These are phyloP conservation scores for Calycina marina DNA, from an alignment of 2,329 filamentous ascomycete genomes.

Conservation along the genomic window DNA sequence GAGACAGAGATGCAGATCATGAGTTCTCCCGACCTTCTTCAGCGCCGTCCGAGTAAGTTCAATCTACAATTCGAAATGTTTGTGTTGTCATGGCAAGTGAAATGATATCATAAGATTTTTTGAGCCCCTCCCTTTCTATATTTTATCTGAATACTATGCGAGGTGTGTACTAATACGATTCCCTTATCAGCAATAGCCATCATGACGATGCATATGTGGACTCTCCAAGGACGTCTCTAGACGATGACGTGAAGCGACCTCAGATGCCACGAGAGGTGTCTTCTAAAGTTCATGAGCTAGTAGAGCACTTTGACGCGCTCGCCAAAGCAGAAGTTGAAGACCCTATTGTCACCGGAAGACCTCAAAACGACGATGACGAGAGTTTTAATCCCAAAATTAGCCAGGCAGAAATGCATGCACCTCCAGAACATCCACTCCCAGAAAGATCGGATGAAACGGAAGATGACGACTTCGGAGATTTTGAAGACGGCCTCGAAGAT, in stretches of 20 bases:
- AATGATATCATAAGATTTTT: neutral
- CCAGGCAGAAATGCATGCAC: neutral
- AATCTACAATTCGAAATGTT: neutral
- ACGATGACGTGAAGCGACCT: constrained; percentile 17
- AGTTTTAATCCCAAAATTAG: neutral
- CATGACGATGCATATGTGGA: constrained; percentile 16
- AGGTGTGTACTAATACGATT: neutral
- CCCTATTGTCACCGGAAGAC: constrained; percentile 1
- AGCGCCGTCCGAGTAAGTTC: constrained; percentile 15
- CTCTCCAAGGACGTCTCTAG: constrained; percentile 21
- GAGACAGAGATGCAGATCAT: neutral
- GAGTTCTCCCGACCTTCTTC: constrained; percentile 17
- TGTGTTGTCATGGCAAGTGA: too few species aligned
- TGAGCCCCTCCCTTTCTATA: neutral
- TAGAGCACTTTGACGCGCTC: constrained; percentile 17
- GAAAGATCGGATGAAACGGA: neutral
- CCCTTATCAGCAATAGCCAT: constrained; percentile 10
- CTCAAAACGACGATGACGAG: constrained; percentile 3
- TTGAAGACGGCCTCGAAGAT: constrained; percentile 21
- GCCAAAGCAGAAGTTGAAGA: constrained; percentile 9
- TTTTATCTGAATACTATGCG: neutral
- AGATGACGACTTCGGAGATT: constrained; percentile 25
- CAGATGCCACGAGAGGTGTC: constrained; percentile 8
- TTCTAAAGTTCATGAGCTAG: constrained; percentile 17
- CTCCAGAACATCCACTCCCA: neutral